Percentiles rank a stretch among this genome's conserved stretches.
Conservation (phyloP, 208 protist species). For the Crithidia sp. region DNA sequence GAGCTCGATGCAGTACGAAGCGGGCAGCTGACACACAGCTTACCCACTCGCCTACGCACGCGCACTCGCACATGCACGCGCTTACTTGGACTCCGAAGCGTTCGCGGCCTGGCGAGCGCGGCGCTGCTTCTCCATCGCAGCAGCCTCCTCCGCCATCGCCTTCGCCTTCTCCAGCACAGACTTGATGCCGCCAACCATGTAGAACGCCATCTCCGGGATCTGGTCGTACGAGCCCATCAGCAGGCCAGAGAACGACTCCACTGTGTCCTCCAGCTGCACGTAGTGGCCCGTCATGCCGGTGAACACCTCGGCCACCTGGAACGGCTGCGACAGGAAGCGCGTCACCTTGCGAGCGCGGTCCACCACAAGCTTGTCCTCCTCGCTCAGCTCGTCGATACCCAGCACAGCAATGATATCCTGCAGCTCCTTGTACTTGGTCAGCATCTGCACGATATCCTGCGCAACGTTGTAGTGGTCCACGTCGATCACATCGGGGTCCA, state of each 20-base stretch:
- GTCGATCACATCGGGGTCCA: slow-evolving; percentile 96
- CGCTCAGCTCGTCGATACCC: slow-evolving; percentile 98
- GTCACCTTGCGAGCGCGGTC: slow-evolving; percentile 93
- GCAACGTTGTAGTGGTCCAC: slow-evolving; percentile 97
- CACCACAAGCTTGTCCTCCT: slow-evolving; percentile 98
- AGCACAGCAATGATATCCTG: slow-evolving; percentile 99
- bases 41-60: too few species aligned
- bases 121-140: slow-evolving; percentile 66
- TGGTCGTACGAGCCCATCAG: slow-evolving; percentile 95
- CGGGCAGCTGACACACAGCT: too few species aligned
- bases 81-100: slow-evolving; percentile 21
- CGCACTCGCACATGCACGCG: too few species aligned
- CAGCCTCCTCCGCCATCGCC: slow-evolving; percentile 86
- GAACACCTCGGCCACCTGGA: slow-evolving; percentile 98
- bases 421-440: slow-evolving; percentile 98
- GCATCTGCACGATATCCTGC: slow-evolving; percentile 96
- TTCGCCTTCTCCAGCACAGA: slow-evolving; percentile 94
- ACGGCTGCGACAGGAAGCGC: slow-evolving; percentile 97
- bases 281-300: slow-evolving; percentile 96
- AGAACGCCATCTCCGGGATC: slow-evolving; percentile 97
- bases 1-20: too few species aligned
- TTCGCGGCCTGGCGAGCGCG: slow-evolving; percentile 51
- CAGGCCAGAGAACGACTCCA: slow-evolving; percentile 95
- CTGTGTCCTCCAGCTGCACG: slow-evolving; percentile 94
- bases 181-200: slow-evolving; percentile 97